Evolutionary conservation across 345 rosid genomes (phyloP).

Genomic region (Pistacia vera): DNA sequence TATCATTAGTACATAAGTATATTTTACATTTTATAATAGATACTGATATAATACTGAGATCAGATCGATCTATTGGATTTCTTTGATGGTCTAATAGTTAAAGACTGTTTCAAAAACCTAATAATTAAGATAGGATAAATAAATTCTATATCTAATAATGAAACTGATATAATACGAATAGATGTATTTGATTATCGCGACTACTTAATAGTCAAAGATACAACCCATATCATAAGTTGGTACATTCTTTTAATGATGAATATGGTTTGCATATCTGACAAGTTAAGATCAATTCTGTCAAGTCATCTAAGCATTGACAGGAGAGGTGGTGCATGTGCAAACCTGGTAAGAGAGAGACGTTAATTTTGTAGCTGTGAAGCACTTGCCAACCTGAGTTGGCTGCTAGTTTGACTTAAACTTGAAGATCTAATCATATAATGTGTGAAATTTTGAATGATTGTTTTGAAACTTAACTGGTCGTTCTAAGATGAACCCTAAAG

Average conservation of each 20-base stretch:
- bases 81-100: too few species aligned
- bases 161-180: too few species aligned
- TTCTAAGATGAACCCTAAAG: neutral
- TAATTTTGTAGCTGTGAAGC: conserved; percentile 20
- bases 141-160: too few species aligned
- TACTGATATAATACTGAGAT: too few species aligned
- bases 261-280: neutral
- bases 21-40: too few species aligned
- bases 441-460: neutral
- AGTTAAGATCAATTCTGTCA: neutral
- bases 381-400: neutral
- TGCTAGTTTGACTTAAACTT: conserved; percentile 11
- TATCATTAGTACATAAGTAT: too few species aligned
- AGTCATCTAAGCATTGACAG: conserved; percentile 14
- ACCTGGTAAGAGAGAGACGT: neutral
- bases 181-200: too few species aligned
- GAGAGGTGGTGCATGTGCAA: conserved; percentile 5
- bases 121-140: too few species aligned
- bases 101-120: too few species aligned
- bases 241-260: neutral
- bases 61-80: too few species aligned
- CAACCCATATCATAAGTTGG: neutral
- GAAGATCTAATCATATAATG: conserved; percentile 4
- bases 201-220: too few species aligned
- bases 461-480: neutral